A percentile compares a stretch with the other conserved stretches of the same genome.
Conservation (phyloP, 106 monocot genomes). For the Triglochin maritima region DNA sequence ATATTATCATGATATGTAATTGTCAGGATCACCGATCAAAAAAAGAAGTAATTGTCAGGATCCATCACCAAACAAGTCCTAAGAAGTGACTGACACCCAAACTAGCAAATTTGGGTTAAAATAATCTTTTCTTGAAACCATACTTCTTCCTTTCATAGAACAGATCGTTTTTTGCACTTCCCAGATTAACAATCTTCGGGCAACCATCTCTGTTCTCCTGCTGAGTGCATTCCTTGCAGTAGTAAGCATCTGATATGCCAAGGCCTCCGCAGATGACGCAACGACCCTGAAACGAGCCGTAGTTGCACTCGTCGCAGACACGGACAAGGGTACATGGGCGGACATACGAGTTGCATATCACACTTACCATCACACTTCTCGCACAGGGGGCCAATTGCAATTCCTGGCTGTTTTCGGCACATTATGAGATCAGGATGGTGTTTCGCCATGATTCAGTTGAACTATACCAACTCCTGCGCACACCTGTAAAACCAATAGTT, state of each 20-base stretch:
- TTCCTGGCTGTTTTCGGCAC: slow-evolving; percentile 82
- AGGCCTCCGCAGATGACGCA: slow-evolving; percentile 78
- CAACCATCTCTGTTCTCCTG: slow-evolving; percentile 85
- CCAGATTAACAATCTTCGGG: slow-evolving; percentile 78
- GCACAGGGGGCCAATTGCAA: slow-evolving; percentile 74
- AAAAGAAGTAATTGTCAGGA: too few relatives aligned
- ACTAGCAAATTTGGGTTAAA: too few relatives aligned
- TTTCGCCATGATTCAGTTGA: slow-evolving; percentile 56
- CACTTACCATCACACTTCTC: slow-evolving; percentile 83
- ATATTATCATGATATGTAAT: too few relatives aligned
- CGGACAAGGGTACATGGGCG: slow-evolving; percentile 73
- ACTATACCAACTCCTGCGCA: too few relatives aligned
- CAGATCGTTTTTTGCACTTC: slow-evolving; percentile 80
- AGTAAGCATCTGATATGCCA: slow-evolving; percentile 79
- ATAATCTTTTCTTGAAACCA: slow-evolving; percentile 68
- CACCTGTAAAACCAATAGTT: too few relatives aligned
- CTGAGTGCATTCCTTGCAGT: slow-evolving; percentile 76
- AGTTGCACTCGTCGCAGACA: slow-evolving; percentile 79
- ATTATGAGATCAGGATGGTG: slow-evolving; percentile 84
- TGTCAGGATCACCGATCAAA: too few relatives aligned
- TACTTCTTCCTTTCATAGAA: slow-evolving; percentile 80
- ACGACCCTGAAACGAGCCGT: slow-evolving; percentile 75
- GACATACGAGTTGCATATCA: slow-evolving; percentile 72
- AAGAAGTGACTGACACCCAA: too few relatives aligned
- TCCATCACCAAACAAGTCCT: too few relatives aligned